These are phyloP conservation scores for Candida khao-thaluensis DNA, from an alignment of 805 yeast genomes.

Conservation along the genomic window DNA sequence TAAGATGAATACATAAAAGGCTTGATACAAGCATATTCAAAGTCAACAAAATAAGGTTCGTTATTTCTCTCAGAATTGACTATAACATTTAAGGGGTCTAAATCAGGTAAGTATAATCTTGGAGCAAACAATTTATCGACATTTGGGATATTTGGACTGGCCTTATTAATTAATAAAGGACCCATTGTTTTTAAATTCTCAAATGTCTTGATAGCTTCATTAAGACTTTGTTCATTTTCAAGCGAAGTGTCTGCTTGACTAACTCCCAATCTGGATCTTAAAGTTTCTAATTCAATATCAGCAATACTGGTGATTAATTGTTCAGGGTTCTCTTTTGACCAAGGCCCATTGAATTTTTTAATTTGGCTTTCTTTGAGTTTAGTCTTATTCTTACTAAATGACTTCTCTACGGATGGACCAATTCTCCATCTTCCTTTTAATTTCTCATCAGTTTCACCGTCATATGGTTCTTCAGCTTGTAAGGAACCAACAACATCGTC, in stretches of 20 bases:
- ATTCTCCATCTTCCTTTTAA: constrained; percentile 76
- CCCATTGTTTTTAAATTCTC: constrained; percentile 58
- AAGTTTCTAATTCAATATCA: constrained; percentile 61
- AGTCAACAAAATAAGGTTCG: constrained; percentile 63
- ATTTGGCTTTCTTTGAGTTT: constrained; percentile 50
- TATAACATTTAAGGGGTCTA: constrained; percentile 87
- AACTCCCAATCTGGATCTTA: constrained; percentile 52
- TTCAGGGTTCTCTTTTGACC: constrained; percentile 57
- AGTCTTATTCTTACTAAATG: constrained; percentile 68
- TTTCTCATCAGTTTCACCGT: constrained; percentile 50
- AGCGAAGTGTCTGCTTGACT: constrained; percentile 54
- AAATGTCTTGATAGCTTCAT: constrained; percentile 57
- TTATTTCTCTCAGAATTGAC: constrained; percentile 34
- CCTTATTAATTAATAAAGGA: constrained; percentile 56
- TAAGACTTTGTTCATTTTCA: constrained; percentile 43
- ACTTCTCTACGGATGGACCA: constrained; percentile 85
- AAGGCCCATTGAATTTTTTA: constrained; percentile 70
- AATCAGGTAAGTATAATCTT: constrained; percentile 74
- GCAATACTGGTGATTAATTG: constrained; percentile 67
- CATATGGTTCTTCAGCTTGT: constrained; percentile 50
- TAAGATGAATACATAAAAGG: constrained; percentile 78
- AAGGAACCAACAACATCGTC: constrained; percentile 56
- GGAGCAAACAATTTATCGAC: constrained; percentile 64
- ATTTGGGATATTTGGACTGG: constrained; percentile 58
- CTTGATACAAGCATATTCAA: constrained; percentile 76